Conservation (phyloP, 2,329 filamentous ascomycete species). For the Aspergillus transmontanensis region DNA sequence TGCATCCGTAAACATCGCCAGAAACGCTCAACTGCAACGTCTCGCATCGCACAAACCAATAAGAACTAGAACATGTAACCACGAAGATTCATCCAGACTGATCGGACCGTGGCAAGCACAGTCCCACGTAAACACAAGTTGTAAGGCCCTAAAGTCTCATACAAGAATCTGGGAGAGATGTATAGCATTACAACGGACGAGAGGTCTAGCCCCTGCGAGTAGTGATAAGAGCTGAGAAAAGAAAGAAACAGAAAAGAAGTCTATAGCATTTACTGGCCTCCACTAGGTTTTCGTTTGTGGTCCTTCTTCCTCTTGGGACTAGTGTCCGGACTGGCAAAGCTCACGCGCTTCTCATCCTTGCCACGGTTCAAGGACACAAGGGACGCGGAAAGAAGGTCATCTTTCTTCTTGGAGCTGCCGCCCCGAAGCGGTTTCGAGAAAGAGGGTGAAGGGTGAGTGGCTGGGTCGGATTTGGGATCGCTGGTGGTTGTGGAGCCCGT, state of each 20-base stretch:
- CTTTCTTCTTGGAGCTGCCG: slow-evolving; percentile 34
- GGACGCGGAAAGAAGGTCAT: slow-evolving; percentile 28
- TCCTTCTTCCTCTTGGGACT: slow-evolving; percentile 34
- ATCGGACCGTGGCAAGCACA: neutral
- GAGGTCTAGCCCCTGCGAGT: slow-evolving; percentile 6
- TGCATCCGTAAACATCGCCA: slow-evolving; percentile 5
- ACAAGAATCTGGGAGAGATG: slow-evolving; percentile 17
- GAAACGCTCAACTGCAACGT: slow-evolving; percentile 9
- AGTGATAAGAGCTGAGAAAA: slow-evolving; percentile 12
- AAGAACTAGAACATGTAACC: neutral
- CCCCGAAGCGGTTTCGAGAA: slow-evolving; percentile 36
- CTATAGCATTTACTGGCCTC: slow-evolving; percentile 22
- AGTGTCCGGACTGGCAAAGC: slow-evolving; percentile 39
- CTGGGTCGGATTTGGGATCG: slow-evolving; percentile 37
- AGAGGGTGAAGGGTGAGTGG: slow-evolving; percentile 28
- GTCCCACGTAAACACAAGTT: neutral
- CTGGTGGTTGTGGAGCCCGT: slow-evolving; percentile 35
- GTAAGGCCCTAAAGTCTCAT: slow-evolving; percentile 14
- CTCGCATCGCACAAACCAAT: slow-evolving; percentile 8
- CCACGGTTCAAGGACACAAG: slow-evolving; percentile 30
- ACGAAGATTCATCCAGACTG: neutral
- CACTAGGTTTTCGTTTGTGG: slow-evolving; percentile 25
- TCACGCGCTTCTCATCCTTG: slow-evolving; percentile 40
- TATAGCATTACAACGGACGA: slow-evolving; percentile 10
- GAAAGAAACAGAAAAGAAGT: slow-evolving; percentile 10